These are phyloP conservation scores for Aspergillus sojae DNA, from an alignment of 2,329 filamentous ascomycete species.

Conservation along the genomic window DNA sequence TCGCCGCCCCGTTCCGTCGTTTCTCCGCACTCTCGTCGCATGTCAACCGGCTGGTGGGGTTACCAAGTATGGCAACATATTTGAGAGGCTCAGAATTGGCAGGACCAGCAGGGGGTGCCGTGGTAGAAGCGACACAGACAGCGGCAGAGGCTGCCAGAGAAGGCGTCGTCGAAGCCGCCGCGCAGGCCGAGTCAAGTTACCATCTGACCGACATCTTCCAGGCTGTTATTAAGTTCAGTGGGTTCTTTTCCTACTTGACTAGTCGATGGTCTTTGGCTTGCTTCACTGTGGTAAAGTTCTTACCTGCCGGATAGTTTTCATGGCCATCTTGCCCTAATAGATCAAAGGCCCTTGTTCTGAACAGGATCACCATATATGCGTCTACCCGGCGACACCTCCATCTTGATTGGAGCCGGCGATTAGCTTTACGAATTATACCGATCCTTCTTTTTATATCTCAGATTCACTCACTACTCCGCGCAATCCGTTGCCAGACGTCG, in stretches of 20 bases:
- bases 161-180: conserved; percentile 36
- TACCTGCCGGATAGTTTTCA: not conserved
- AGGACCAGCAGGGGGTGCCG: conserved; percentile 41
- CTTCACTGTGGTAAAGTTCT: conserved; percentile 67
- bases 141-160: conserved; percentile 38
- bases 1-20: conserved; percentile 40
- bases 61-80: conserved; percentile 29
- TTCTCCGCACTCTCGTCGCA: conserved; percentile 40
- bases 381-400: conserved; percentile 80
- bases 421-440: conserved; percentile 70
- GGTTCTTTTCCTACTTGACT: conserved; percentile 86
- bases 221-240: conserved; percentile 70
- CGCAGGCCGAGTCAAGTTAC: conserved; percentile 34
- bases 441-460: conserved; percentile 72
- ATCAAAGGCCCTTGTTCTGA: conserved; percentile 74
- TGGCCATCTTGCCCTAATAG: conserved; percentile 9
- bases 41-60: conserved; percentile 31
- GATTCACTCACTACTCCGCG: conserved; percentile 71
- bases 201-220: conserved; percentile 51
- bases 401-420: conserved; percentile 71
- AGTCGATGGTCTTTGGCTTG: conserved; percentile 91
- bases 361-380: conserved; percentile 91
- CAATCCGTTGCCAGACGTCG: conserved; percentile 89
- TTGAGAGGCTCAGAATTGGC: conserved; percentile 27
- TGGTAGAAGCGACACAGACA: conserved; percentile 41